Evolutionary conservation across 495 filamentous ascomycete species (phyloP).

Genomic region (Daldinia decipiens): DNA sequence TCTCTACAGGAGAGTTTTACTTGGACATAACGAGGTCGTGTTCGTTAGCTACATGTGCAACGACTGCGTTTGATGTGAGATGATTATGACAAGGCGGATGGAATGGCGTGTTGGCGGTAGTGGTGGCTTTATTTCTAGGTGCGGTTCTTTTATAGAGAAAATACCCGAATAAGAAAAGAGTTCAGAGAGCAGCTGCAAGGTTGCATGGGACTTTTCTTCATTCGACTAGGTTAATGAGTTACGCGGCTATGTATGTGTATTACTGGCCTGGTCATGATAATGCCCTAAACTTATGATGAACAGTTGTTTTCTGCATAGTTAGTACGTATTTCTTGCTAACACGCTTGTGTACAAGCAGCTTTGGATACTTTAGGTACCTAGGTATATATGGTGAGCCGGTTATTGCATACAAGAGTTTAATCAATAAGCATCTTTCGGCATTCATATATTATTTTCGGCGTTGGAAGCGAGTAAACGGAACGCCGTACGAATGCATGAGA

Average conservation of each 20-base stretch:
- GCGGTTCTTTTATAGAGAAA: constrained; percentile 38
- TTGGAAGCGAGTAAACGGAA: neutral
- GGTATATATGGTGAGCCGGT: no score
- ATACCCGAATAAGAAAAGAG: constrained; percentile 35
- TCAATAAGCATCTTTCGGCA: neutral
- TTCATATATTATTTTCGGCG: no score
- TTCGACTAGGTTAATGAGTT: neutral
- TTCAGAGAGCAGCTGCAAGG: constrained; percentile 22
- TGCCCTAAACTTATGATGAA: neutral
- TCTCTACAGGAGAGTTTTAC: neutral
- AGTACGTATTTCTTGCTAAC: neutral
- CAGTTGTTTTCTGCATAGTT: neutral
- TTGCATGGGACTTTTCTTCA: constrained; percentile 14
- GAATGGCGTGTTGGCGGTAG: neutral
- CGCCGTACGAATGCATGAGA: neutral
- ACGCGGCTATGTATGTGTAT: neutral
- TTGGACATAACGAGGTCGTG: constrained; percentile 13
- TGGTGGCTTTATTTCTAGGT: constrained; percentile 22
- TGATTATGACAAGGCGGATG: neutral
- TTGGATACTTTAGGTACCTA: no score
- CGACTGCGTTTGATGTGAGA: neutral
- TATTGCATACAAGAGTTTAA: no score
- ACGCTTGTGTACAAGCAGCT: no score
- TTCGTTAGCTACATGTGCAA: constrained; percentile 1
- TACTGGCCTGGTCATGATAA: neutral